These are phyloP conservation scores for Pochonia chlamydosporia DNA, from an alignment of 2,329 filamentous ascomycete species.

Conservation along the genomic window DNA sequence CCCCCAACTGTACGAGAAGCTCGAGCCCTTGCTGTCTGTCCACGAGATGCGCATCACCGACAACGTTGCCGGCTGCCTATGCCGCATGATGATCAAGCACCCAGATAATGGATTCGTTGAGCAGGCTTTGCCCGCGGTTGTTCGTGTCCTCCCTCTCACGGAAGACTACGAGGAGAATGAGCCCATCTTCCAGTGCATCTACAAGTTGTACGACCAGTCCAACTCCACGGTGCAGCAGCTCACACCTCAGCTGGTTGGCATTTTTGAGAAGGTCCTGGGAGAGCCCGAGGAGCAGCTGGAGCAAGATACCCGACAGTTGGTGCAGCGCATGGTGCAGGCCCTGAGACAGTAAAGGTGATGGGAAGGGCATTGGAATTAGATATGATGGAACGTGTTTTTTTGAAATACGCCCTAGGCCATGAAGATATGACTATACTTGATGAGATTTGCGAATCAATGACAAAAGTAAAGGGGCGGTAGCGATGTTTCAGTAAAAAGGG, in stretches of 20 bases:
- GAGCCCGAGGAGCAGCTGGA: conserved; percentile 72
- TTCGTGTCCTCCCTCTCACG: conserved; percentile 75
- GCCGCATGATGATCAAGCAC: conserved; percentile 86
- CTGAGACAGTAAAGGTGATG: conserved; percentile 17
- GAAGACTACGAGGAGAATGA: conserved; percentile 97
- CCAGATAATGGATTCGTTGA: conserved; percentile 74
- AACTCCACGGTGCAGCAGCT: conserved; percentile 65
- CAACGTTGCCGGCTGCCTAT: conserved; percentile 87
- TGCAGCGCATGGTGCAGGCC: conserved; percentile 56
- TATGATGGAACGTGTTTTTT: not conserved
- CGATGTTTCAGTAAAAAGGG: not conserved
- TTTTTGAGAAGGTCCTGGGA: conserved; percentile 68
- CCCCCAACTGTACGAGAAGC: conserved; percentile 71
- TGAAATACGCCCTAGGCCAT: not conserved
- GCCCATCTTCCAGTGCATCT: conserved; percentile 85
- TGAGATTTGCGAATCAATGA: conserved; percentile 7
- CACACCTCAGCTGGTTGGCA: conserved; percentile 61
- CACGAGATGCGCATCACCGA: conserved; percentile 79
- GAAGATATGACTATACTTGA: conserved; percentile 8
- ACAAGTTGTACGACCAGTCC: conserved; percentile 70
- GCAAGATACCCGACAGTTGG: conserved; percentile 59
- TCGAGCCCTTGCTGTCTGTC: conserved; percentile 77
- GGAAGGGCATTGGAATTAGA: not conserved
- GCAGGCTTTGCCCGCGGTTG: conserved; percentile 75
- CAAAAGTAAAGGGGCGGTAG: conserved; percentile 4